Percentiles rank a stretch among this genome's conserved stretches.
phyloP scores from a whole-genome alignment of 2,329 filamentous ascomycete genomes.

The Cordyceps sp. region DNA sequence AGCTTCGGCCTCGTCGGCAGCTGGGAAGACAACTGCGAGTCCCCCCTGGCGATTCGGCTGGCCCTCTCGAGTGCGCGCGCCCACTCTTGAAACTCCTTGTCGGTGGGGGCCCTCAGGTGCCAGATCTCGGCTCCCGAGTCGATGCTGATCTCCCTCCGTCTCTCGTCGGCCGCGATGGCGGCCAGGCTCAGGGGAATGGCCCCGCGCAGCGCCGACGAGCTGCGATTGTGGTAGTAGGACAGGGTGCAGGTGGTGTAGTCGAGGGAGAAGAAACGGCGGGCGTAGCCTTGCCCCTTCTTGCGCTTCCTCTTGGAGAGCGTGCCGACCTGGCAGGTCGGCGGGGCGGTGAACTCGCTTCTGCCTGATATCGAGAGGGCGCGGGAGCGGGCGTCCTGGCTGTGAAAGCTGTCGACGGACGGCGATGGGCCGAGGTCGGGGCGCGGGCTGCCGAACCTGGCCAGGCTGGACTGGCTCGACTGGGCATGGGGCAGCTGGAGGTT shows the following conservation, averaged over 20 bases:
- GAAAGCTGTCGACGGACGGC: constrained; percentile 44
- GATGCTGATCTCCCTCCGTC: constrained; percentile 81
- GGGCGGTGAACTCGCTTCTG: constrained; percentile 28
- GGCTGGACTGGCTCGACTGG: constrained; percentile 29
- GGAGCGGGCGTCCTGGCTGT: constrained; percentile 28
- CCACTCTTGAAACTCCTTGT: constrained; percentile 79
- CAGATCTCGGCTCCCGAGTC: constrained; percentile 95
- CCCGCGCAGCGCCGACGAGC: constrained; percentile 80
- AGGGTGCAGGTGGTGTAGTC: constrained; percentile 89
- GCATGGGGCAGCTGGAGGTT: constrained; percentile 29
- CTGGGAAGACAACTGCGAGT: constrained; percentile 21
- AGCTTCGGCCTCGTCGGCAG: constrained; percentile 10
- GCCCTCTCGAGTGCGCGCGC: constrained; percentile 71
- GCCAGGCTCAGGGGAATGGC: constrained; percentile 85
- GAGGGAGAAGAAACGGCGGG: constrained; percentile 84
- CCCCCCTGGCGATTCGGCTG: constrained; percentile 44
- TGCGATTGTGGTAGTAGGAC: constrained; percentile 90
- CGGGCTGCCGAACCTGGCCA: constrained; percentile 31
- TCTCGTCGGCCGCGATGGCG: constrained; percentile 77
- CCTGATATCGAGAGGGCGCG: constrained; percentile 33
- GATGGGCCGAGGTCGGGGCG: constrained; percentile 26
- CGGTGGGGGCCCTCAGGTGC: constrained; percentile 74
- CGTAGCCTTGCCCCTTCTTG: constrained; percentile 88
- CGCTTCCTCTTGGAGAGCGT: constrained; percentile 76
- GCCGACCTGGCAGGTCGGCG: constrained; percentile 58